A percentile compares a stretch with the other conserved stretches of the same genome.
These are phyloP conservation scores for Diaporthe velutina DNA, from an alignment of 2,329 filamentous ascomycete species.

Conservation along the genomic window DNA sequence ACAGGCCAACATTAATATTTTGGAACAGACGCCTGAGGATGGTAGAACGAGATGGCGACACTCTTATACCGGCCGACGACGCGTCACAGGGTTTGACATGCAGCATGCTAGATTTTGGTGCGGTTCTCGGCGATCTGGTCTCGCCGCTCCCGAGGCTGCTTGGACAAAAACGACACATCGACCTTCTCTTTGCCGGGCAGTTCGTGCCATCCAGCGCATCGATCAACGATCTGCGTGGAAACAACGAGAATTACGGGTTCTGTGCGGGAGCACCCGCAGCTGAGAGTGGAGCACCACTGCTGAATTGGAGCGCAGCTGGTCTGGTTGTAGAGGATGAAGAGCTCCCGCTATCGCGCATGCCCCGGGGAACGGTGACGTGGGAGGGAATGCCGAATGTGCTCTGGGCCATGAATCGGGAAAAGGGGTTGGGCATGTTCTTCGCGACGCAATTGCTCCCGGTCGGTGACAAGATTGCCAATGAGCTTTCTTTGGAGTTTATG, in stretches of 20 bases:
- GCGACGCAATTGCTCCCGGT: not conserved
- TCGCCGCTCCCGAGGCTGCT: not conserved
- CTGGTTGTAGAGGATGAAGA: slow-evolving; percentile 10
- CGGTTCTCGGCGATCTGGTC: not conserved
- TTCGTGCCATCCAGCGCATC: not conserved
- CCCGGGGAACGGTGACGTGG: not conserved
- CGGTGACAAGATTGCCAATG: not conserved
- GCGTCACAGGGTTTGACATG: not conserved
- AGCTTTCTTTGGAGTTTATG: slow-evolving; percentile 6
- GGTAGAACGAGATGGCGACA: slow-evolving; percentile 10
- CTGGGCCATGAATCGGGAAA: slow-evolving; percentile 13
- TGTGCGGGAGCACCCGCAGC: not conserved
- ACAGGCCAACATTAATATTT: not conserved
- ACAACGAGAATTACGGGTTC: not conserved
- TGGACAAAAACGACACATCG: not conserved
- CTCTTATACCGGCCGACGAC: not conserved
- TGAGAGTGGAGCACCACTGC: not conserved
- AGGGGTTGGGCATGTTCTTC: not conserved
- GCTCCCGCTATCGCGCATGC: not conserved
- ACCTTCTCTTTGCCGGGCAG: not conserved
- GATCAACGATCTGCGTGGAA: not conserved
- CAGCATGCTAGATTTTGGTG: not conserved
- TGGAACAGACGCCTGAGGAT: slow-evolving; percentile 3
- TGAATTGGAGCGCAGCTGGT: slow-evolving; percentile 19
- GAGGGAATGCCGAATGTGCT: slow-evolving; percentile 4